These are phyloP conservation scores for Sclerotiophoma versabilis DNA, from an alignment of 2,329 filamentous ascomycete species.

Conservation along the genomic window DNA sequence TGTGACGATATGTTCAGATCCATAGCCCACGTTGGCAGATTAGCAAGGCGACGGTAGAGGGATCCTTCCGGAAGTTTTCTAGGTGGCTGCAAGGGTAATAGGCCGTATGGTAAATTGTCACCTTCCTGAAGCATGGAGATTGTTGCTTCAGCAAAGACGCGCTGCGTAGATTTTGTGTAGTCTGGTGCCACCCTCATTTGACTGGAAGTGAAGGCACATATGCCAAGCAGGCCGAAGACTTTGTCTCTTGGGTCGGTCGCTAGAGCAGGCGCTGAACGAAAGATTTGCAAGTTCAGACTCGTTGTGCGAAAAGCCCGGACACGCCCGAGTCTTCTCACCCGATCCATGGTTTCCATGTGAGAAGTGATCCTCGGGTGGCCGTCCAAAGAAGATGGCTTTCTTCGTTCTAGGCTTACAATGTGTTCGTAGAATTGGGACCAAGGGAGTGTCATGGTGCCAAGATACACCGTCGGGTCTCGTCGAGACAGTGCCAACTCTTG, in stretches of 20 bases:
- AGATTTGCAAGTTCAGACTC: background rate
- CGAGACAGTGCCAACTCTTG: constrained; percentile 20
- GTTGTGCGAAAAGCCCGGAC: background rate
- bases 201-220: constrained; percentile 4
- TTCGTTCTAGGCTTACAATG: background rate
- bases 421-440: constrained; percentile 8
- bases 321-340: background rate
- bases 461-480: constrained; percentile 9
- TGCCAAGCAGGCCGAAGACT: constrained; percentile 21
- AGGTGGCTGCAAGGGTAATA: constrained; percentile 1
- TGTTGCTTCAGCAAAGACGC: constrained; percentile 14
- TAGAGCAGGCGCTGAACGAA: background rate
- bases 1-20: constrained; percentile 4
- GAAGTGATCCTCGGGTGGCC: background rate
- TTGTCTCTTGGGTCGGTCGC: constrained; percentile 25
- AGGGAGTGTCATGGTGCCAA: background rate
- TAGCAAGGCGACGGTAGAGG: background rate
- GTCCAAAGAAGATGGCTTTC: background rate
- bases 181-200: constrained; percentile 3
- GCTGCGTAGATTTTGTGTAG: constrained; percentile 13
- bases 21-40: constrained; percentile 1
- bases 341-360: background rate
- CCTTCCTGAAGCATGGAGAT: constrained; percentile 5
- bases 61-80: background rate
- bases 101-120: background rate